Percentiles rank a stretch among this genome's conserved stretches.
Conservation (phyloP, 495 filamentous ascomycete genomes). For the Antarctomyces pellizariae region DNA sequence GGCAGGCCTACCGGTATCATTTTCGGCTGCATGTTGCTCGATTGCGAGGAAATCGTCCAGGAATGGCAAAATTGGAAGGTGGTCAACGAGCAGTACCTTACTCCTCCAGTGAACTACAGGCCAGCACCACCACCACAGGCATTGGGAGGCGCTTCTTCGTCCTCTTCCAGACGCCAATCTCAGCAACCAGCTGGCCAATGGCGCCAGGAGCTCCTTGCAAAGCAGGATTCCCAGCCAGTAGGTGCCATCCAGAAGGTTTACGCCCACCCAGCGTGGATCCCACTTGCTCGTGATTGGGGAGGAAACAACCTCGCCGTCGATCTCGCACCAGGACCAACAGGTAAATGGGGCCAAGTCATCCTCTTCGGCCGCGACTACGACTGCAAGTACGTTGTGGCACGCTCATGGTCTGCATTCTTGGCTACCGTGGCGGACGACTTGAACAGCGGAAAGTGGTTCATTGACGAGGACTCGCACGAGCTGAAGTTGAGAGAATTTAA, state of each 20-base stretch:
- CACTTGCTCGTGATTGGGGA: conserved; percentile 90
- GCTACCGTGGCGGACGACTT: conserved; percentile 79
- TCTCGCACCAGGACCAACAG: conserved; percentile 72
- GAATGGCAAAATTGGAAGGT: conserved; percentile 93
- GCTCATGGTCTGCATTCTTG: conserved; percentile 78
- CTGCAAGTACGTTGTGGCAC: conserved; percentile 86
- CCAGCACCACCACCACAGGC: conserved; percentile 40
- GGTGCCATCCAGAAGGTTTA: conserved; percentile 80
- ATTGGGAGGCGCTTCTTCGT: conserved; percentile 34
- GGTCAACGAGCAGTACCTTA: conserved; percentile 75
- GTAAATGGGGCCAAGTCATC: conserved; percentile 90
- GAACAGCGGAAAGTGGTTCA: conserved; percentile 58
- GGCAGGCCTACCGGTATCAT: conserved; percentile 80
- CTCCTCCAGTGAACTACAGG: conserved; percentile 26
- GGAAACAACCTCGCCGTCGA: conserved; percentile 93
- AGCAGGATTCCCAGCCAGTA: conserved; percentile 74
- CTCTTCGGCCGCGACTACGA: conserved; percentile 95
- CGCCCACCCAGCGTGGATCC: conserved; percentile 88
- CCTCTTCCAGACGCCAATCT: conserved; percentile 26
- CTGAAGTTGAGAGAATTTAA: conserved; percentile 85
- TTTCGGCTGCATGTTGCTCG: conserved; percentile 83
- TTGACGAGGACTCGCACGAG: conserved; percentile 81
- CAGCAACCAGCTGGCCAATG: conserved; percentile 28
- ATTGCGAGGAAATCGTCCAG: conserved; percentile 95
- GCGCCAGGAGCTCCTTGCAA: conserved; percentile 64